Base-by-base conservation (phyloP, 495 filamentous ascomycete species). In the Aspergillus mulundensis region DNA sequence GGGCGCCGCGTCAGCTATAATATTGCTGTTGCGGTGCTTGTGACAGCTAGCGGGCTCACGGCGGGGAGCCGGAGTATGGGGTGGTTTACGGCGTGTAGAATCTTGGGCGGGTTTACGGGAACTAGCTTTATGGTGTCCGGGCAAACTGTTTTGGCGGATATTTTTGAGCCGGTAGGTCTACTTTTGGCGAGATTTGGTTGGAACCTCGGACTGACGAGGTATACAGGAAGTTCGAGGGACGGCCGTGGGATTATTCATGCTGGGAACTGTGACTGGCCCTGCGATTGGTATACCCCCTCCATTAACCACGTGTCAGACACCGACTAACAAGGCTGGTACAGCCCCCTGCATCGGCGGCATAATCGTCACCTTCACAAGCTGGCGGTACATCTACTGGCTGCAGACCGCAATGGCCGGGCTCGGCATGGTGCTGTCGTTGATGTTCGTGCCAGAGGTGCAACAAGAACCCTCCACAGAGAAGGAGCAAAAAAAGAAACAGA, bases 301-400 rank as follows among this genome's bases (percentile, higher is more conserved):
- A n/a, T n/a, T n/a, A n/a, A n/a, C n/a, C n/a, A n/a, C n/a, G n/a
- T n/a, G 8, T 28, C 25, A 28, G 25, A 28, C 25, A 8, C 25
- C 4, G 5, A 36, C 32, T 36, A 36, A 36, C 12, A 10, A 15
- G 32, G 3, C 32, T 2, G 25, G 25, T 14, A 15, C 12, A 79
- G 76, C 70, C 14, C 76, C 76, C 50, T 76, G 73, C 48, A 67
- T 77, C 43, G 74, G 73, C 23, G 74, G 74, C 24, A 71, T 83
- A 54, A 82, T 84, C 51, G 81, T 83, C 62, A 83, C 80, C 16
- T 85, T 76, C 55, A 59, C 70, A 14, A 64, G 68, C 30, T 85
- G 82, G 82, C 69, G 82, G 23, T 73, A 73, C 54, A 82, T 83
- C 57, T 83, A 81, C 70, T 83, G 82, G 81, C 67, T 82, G 23